Evolutionary conservation across 352 stramenopile genomes (phyloP).

Genomic region (Phytophthora tentaculata): DNA sequence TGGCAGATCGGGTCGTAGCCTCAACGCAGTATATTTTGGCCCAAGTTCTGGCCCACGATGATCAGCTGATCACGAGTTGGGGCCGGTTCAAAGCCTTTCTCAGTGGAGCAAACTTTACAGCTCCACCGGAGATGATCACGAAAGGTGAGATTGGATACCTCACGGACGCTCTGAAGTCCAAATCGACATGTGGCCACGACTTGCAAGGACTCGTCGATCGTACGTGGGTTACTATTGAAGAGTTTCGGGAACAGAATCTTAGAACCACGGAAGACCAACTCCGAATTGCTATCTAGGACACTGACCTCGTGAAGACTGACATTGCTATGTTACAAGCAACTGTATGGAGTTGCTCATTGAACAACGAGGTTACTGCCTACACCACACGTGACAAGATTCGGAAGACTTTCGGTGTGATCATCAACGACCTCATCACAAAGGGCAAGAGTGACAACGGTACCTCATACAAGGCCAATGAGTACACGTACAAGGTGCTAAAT

Average conservation of each 20-base stretch:
- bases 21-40: slow-evolving; percentile 25
- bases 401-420: slow-evolving; percentile 35
- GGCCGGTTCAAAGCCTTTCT: slow-evolving; percentile 28
- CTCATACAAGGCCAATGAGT: slow-evolving; percentile 17
- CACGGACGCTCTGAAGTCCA: slow-evolving; percentile 20
- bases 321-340: slow-evolving; percentile 38
- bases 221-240: slow-evolving; percentile 24
- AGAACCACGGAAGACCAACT: slow-evolving; percentile 33
- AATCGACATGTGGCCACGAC: slow-evolving; percentile 23
- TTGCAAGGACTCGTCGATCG: slow-evolving; percentile 28
- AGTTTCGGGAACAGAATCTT: slow-evolving; percentile 26
- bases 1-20: slow-evolving; percentile 22
- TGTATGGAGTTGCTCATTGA: slow-evolving; percentile 36
- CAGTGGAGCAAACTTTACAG: slow-evolving; percentile 33
- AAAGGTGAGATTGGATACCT: slow-evolving; percentile 37
- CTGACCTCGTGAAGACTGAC: slow-evolving; percentile 39
- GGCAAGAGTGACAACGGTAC: slow-evolving; percentile 33
- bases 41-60: slow-evolving; percentile 23
- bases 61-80: slow-evolving; percentile 29
- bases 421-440: slow-evolving; percentile 31
- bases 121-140: slow-evolving; percentile 20
- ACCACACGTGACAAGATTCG: slow-evolving; percentile 29
- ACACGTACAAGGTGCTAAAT: slow-evolving; percentile 22
- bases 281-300: slow-evolving; percentile 34
- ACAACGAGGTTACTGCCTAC: slow-evolving; percentile 24